A percentile compares a stretch with the other conserved stretches of the same genome.
These are phyloP conservation scores for Aegilops speltoides DNA, from an alignment of 176 grass and related monocot species.

Conservation along the genomic window DNA sequence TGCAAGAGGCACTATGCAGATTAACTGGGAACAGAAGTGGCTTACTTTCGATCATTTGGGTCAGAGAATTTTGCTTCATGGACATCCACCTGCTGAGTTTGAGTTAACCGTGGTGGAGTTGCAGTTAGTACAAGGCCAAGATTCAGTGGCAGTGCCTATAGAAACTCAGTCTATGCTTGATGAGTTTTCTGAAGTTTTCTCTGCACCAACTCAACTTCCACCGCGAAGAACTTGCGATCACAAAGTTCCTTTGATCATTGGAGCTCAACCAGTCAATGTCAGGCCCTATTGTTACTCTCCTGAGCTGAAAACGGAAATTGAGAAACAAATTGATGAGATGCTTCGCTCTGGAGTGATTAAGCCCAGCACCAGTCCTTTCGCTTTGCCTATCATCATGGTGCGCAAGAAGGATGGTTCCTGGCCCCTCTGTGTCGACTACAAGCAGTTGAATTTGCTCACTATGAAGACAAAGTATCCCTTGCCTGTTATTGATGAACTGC, in stretches of 20 bases:
- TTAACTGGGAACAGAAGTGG: too few relatives aligned
- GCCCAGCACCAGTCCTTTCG: background rate
- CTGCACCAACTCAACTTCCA: background rate
- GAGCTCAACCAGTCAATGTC: accelerated
- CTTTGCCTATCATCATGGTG: background rate
- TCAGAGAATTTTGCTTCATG: too few relatives aligned
- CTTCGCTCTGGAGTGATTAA: background rate
- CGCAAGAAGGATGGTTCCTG: background rate
- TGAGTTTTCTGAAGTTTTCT: background rate
- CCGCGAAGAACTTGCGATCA: background rate
- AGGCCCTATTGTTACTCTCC: background rate
- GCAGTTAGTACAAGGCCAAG: too few relatives aligned
- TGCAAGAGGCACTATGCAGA: too few relatives aligned
- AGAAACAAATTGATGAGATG: background rate
- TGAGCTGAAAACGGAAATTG: background rate
- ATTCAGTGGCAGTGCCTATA: too few relatives aligned
- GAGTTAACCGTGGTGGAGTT: too few relatives aligned
- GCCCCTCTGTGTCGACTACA: background rate
- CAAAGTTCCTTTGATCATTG: accelerated
- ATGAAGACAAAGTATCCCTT: background rate
- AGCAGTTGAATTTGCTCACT: background rate
- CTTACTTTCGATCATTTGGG: background rate
- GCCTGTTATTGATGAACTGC: background rate
- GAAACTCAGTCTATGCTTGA: too few relatives aligned
- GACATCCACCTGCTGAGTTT: too few relatives aligned